Conservation (phyloP, 2,329 filamentous ascomycete species). For the Aaosphaeria pasadenensis region DNA sequence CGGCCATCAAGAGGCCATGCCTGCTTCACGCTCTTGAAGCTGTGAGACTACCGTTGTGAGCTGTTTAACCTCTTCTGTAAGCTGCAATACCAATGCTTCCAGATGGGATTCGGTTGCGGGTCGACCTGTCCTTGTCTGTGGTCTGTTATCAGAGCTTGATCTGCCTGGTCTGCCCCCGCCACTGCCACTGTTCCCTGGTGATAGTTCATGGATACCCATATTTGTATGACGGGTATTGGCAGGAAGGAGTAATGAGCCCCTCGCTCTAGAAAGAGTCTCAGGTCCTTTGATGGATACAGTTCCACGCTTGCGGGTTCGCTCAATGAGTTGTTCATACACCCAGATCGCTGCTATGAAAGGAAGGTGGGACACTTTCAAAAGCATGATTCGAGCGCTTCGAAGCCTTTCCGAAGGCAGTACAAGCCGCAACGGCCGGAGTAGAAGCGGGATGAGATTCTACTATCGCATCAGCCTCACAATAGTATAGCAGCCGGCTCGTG, state of each 20-base stretch:
- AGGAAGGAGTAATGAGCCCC: slow-evolving; percentile 24
- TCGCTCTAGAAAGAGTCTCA: slow-evolving; percentile 23
- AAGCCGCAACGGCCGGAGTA: slow-evolving; percentile 70
- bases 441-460: slow-evolving; percentile 69
- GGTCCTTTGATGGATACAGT: slow-evolving; percentile 30
- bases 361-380: slow-evolving; percentile 59
- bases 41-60: slow-evolving; percentile 38
- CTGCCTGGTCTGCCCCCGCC: slow-evolving; percentile 9
- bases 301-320: slow-evolving; percentile 16
- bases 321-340: slow-evolving; percentile 56
- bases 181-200: neutral
- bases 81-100: slow-evolving; percentile 36
- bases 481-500: neutral
- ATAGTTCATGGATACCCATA: too few species aligned
- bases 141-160: slow-evolving; percentile 15
- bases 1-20: slow-evolving; percentile 32
- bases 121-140: slow-evolving; percentile 19
- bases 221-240: too few species aligned
- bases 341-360: slow-evolving; percentile 69
- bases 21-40: slow-evolving; percentile 34
- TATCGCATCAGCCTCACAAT: slow-evolving; percentile 27
- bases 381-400: slow-evolving; percentile 57
- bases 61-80: slow-evolving; percentile 38
- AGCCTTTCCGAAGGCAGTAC: slow-evolving; percentile 64
- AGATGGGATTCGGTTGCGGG: slow-evolving; percentile 30